Base-by-base conservation (phyloP, 768 basidiomycete genomes). In the Omphalotus guepiniiformis region DNA sequence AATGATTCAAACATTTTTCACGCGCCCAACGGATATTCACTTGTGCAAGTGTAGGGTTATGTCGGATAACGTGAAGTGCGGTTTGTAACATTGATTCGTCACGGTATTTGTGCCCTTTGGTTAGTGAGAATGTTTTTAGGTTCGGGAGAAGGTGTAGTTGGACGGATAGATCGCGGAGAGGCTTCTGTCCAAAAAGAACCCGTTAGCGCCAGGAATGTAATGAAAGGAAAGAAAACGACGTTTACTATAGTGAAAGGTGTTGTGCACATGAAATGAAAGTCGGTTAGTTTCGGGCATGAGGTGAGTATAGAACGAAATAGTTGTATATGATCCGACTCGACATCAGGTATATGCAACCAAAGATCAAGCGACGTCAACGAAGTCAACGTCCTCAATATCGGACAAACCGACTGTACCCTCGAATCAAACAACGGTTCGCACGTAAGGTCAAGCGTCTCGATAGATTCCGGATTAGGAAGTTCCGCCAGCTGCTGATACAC, bases 241-340 rank as follows among this genome's bases (percentile, higher is more conserved):
- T 69, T 37, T 47, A 71, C 73, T 42, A 58, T 58, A 7, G 69
- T 66, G 55, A 75, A 74, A 8, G 66, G 55, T 2, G 73, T 75
- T 4, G 75, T 76, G 51, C 73, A 75, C 74, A 76, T 75, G 41
- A 74, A 74, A 56, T 76, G 74, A 23, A 76, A 63, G 50, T 76
- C 74, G 18, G 69, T 72, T 29, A 76, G 57, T 26, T 62, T 64
- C 1, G 67, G 67, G 51, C 68, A 68, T 1, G 68, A 51, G 6
- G 51, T 55, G 7, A 74, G 55, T 22, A 78, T n/a, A 9, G 23
- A 23, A 16, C 29, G 25, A n/a, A 46, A 46, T 13, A 46, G 38
- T 3, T 32, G 11, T 16, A 22, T 35, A 23, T 46, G 44, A 30
- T 46, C 44, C n/a, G n/a, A n/a, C 22, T 37, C 28, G 13, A 46